phyloP scores from a whole-genome alignment of 495 filamentous ascomycete species.

The Patellaria atrata region DNA sequence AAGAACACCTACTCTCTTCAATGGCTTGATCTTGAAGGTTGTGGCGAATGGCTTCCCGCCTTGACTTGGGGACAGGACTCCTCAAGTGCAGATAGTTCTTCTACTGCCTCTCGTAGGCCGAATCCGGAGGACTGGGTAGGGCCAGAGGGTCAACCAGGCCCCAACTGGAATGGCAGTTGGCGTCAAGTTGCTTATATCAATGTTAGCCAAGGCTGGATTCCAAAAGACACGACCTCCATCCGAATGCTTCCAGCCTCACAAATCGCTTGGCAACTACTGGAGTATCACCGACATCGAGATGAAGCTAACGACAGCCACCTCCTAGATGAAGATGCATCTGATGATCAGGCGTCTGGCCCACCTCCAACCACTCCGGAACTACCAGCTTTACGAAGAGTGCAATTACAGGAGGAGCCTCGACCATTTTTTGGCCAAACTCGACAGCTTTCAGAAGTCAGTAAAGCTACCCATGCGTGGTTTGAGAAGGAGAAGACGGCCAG shows the following conservation, averaged over 20 bases:
- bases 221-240: constrained; percentile 5
- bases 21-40: constrained; percentile 72
- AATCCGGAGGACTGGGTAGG: constrained; percentile 2
- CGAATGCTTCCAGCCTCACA: constrained; percentile 10
- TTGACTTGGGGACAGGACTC: constrained; percentile 31
- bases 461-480: constrained; percentile 10
- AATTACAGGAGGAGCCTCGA: no score
- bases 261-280: constrained; percentile 9
- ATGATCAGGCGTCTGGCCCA: background rate
- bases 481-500: constrained; percentile 15
- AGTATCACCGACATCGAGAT: no score
- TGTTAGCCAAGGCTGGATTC: constrained; percentile 38
- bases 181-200: constrained; percentile 34
- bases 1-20: constrained; percentile 52
- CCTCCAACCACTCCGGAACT: background rate
- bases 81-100: background rate
- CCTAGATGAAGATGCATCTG: background rate
- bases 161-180: constrained; percentile 40
- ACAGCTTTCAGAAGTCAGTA: background rate
- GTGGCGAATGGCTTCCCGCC: constrained; percentile 52
- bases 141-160: constrained; percentile 16
- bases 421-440: no score
- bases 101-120: background rate
- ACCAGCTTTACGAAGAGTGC: no score
- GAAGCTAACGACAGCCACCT: background rate